Conservation (phyloP, 2,329 filamentous ascomycete species). For the Clathrospora elynae region DNA sequence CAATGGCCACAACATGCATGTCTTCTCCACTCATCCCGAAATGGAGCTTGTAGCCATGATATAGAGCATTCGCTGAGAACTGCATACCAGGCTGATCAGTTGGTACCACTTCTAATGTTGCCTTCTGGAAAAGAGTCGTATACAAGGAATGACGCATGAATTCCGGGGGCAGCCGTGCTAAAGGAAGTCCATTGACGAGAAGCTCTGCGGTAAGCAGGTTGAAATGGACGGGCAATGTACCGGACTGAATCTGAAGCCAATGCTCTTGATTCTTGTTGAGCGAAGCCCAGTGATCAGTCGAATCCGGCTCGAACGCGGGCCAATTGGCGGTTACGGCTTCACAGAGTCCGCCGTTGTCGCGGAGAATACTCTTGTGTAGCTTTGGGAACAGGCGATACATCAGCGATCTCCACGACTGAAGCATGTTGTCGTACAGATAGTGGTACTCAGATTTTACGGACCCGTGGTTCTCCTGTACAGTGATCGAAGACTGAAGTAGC, state of each 20-base stretch:
- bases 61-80: conserved; percentile 46
- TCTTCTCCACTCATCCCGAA: conserved; percentile 42
- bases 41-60: conserved; percentile 36
- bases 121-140: conserved; percentile 50
- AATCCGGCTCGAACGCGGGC: conserved; percentile 23
- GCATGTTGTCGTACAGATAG: conserved; percentile 8
- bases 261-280: conserved; percentile 24
- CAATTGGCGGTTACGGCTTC: conserved; percentile 25
- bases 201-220: conserved; percentile 60
- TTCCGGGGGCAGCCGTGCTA: conserved; percentile 54
- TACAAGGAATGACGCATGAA: conserved; percentile 54
- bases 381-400: conserved; percentile 22
- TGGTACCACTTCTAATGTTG: conserved; percentile 53
- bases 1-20: conserved; percentile 31
- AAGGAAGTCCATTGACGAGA: conserved; percentile 58
- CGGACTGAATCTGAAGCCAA: conserved; percentile 40
- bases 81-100: conserved; percentile 47
- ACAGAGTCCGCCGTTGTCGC: conserved; percentile 14
- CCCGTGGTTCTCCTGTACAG: conserved; percentile 23
- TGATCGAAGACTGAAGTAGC: conserved; percentile 30
- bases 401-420: conserved; percentile 25
- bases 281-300: conserved; percentile 13
- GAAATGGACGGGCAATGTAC: conserved; percentile 43
- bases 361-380: conserved; percentile 10
- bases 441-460: conserved; percentile 3